Evolutionary conservation across 1,139 yeast species (phyloP), one percentile per base, ranked within the genome.

Genomic region (Blastobotrys aristatus): DNA sequence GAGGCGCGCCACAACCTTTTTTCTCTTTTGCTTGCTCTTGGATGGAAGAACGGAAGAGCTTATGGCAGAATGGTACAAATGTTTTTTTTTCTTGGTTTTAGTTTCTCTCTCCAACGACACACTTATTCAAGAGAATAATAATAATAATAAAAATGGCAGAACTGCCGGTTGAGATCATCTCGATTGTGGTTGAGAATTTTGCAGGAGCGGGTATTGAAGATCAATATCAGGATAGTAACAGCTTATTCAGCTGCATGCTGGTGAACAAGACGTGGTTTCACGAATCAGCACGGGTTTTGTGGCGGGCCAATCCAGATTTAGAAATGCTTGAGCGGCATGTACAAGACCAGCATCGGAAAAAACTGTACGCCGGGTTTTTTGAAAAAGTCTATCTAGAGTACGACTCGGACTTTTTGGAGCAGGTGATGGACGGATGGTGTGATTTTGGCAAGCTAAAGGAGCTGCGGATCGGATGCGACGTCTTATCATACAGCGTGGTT

Each of bases 231-330:
- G 40, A 37, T 13, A 37, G 20, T 20, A 18, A n/a, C 16, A 37
- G 40, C 13, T 21, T 39, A 14, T 39, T 27, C 16, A 16, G 14
- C 16, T 39, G 42, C 24, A 11, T 39, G 22, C 16, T 29, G n/a
- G 33, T 39, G 7, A 39, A 39, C 33, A 10, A n/a, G n/a, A 27
- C 34, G 7, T 39, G 42, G 42, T 39, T 39, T 39, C 27, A 39
- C 24, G 42, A 39, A 20, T 16, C 16, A 2, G 42, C 42, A 14
- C 6, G 34, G 18, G 42, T 39, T 2, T 29, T 39, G n/a, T 39
- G 42, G 42, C 14, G 17, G 22, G 22, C 21, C 29, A 4, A 37
- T 13, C 40, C 30, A n/a, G 40, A 37, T 13, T 37, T 37, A 30
- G 40, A 37, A 17, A 18, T 22, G 7, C 22, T 37, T 8, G 14